Base-by-base conservation (phyloP, 2,329 filamentous ascomycete genomes). In the Cordyceps militaris region DNA sequence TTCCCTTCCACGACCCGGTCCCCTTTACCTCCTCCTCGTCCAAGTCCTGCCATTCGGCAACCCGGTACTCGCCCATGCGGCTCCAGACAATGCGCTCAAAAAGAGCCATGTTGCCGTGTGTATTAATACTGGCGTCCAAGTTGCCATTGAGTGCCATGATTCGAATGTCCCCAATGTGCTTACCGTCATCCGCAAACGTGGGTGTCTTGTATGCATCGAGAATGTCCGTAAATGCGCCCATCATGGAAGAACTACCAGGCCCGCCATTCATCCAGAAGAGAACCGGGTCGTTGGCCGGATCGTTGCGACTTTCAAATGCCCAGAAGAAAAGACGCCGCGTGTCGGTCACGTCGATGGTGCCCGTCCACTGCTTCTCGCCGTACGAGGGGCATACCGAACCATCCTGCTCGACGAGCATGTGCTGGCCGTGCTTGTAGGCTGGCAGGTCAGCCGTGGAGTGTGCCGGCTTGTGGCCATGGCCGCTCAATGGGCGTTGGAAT, bases 201-300 rank as follows among this genome's bases (percentile, higher is more conserved):
- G 47, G 47, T 11, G 56, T 58, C 2, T 57, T 38, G 26, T 62
- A 58, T 9, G 61, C 58, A 38, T 64, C 63, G 11, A 65, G 43
- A 3, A 62, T 57, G 14, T 13, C 40, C 16, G 46, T 60, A 34
- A 63, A 60, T 1, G 57, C 48, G 14, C 61, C 62, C 2, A 52
- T 38, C 53, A 61, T 60, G 3, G 63, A 63, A 2, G 60, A 58
- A 2, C 44, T 48, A 7, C 63, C 63, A 1, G 62, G 63, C 4
- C 63, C 63, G 14, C 63, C 62, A 60, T 71, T 70, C 57, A 76
- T 72, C 78, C 78, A 83, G 64, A 82, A 75, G 9, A 77, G 77
- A 59, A 82, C 64, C 47, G 61, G 66, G 38, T 65, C 66, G 34
- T 63, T 63, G 21, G 61, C 60, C 4, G 65, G 63, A 7, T 63